Base-by-base conservation (phyloP, 192 early-diverging fungal genomes). In the Backusella tuberculispora region DNA sequence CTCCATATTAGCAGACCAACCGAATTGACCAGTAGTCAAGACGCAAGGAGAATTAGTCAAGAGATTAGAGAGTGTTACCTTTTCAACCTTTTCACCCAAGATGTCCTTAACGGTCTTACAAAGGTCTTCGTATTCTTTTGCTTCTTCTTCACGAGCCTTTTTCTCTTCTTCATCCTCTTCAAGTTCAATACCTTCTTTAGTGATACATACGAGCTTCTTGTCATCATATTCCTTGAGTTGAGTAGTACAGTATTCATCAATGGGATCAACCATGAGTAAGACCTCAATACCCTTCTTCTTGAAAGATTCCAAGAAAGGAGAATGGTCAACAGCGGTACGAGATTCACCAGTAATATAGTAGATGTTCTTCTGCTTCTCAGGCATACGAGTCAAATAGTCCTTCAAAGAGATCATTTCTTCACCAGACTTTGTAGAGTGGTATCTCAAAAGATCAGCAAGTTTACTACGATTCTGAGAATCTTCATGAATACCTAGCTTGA, bases 1-100 rank as follows among this genome's bases (percentile, higher is more conserved):
- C 87, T 99, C 97, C 97, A 99, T 99, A 92, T 99, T 99, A 80
- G 96, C 97, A 45, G 97, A 97, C 97, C 97, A 99, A 71, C 97
- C 97, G 80, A 93, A 98, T 86, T 99, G 96, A 74, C 96, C 96
- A 66, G 98, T 98, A 81, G 97, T 93, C 79, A 99, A 91, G 63
- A 98, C 96, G 88, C 97, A 99, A 45, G 98, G 97, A 48, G 96
- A 97, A 86, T 96, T 94, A 75, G 91, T 88, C 80, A 99, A 95
- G 85, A 95, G 92, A 92, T 97, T 95, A 71, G 97, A 98, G 82
- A 98, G 43, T 17, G 73, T 63, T 17, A 83, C 78, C 75, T 92
- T 90, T 88, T 99, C 97, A 78, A 99, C 96, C 89, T 95, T 95
- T 83, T 99, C 98, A 81, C 96, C 97, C 50, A 99, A 94, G 76